Evolutionary conservation across 179 eudicot genomes (phyloP).

Genomic region (Nepenthes alata): DNA sequence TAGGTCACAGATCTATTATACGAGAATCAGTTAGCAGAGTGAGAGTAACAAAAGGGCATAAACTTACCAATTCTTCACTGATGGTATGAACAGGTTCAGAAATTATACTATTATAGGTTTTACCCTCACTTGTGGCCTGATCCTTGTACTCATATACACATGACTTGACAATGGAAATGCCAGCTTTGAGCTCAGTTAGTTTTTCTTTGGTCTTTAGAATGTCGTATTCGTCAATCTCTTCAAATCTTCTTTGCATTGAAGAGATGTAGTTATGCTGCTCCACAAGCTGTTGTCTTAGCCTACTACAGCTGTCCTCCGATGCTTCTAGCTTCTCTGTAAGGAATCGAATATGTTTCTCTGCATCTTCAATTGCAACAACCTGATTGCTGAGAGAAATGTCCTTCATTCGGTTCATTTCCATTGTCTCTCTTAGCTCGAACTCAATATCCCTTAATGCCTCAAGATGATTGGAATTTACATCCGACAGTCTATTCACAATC

Average conservation of each 20-base stretch:
- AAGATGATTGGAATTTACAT: conserved; percentile 30
- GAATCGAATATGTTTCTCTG: conserved; percentile 22
- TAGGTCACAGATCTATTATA: neutral
- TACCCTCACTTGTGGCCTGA: conserved; percentile 6
- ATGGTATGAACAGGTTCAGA: conserved; percentile 10
- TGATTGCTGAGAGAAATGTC: conserved; percentile 25
- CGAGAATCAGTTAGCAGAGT: neutral
- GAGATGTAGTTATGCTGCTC: conserved; percentile 23
- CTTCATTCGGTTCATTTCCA: conserved; percentile 16
- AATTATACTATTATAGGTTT: neutral
- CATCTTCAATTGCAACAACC: conserved; percentile 28
- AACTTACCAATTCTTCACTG: conserved; percentile 30
- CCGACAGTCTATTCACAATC: conserved; percentile 49
- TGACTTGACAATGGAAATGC: conserved; percentile 34
- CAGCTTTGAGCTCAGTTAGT: conserved; percentile 37
- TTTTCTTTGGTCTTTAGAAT: conserved; percentile 37
- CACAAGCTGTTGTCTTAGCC: conserved; percentile 24
- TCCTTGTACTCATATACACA: conserved; percentile 23
- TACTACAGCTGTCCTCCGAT: conserved; percentile 21
- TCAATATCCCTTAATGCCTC: conserved; percentile 26
- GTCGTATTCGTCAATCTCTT: conserved; percentile 27
- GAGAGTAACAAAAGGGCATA: neutral
- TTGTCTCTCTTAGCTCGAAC: conserved; percentile 19
- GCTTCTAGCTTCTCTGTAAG: conserved; percentile 25
- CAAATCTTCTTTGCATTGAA: conserved; percentile 27